Percentiles rank a stretch among this genome's conserved stretches.
Conservation (phyloP, 148 eudicot species). For the Pharnaceum exiguum region DNA sequence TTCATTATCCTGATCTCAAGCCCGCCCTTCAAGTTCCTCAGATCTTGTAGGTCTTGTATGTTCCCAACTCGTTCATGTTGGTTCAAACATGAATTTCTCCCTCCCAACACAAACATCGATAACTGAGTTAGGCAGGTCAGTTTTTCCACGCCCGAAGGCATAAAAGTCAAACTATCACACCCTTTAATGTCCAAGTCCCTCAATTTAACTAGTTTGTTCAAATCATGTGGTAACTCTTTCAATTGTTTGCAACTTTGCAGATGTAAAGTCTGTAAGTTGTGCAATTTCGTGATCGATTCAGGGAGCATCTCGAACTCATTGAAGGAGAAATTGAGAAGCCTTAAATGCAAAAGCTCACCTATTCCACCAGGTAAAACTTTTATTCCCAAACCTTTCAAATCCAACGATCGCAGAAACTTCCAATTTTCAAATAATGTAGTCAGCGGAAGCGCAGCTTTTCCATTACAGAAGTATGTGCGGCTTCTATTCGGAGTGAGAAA, state of each 20-base stretch:
- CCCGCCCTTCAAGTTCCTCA: no score
- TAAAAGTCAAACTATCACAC: background rate
- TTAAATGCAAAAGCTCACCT: no score
- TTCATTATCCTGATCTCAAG: no score
- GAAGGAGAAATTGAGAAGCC: background rate
- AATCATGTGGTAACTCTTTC: background rate
- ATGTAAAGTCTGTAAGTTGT: background rate
- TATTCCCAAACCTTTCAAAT: background rate
- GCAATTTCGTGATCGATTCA: background rate
- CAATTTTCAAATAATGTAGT: background rate
- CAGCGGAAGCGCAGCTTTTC: background rate
- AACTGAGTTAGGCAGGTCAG: background rate
- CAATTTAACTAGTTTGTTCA: no score
- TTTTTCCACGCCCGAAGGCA: slow-evolving; percentile 2
- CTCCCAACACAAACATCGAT: no score
- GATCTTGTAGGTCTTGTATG: background rate
- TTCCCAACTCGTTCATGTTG: background rate
- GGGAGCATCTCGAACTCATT: background rate
- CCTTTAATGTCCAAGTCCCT: background rate
- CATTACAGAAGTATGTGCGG: no score
- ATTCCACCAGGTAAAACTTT: no score
- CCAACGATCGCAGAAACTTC: background rate
- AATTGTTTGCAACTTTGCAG: no score
- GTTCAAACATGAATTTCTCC: background rate
- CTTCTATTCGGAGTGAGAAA: no score